A percentile compares a stretch with the other conserved stretches of the same genome.
These are phyloP conservation scores for Psilocybe subaeruginosa DNA, from an alignment of 768 basidiomycete genomes.

Conservation along the genomic window DNA sequence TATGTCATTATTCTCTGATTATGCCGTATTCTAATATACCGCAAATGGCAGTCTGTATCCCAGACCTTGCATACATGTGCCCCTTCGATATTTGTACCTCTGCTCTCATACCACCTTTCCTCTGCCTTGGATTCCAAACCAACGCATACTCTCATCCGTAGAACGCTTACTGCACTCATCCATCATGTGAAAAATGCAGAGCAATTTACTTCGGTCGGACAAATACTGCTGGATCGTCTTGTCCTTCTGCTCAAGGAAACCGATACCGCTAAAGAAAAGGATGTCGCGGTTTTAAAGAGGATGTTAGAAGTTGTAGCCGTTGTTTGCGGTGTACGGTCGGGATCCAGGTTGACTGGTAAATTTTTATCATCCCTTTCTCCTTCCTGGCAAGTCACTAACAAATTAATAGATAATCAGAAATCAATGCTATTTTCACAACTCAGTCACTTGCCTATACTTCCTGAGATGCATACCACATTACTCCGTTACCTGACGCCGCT, in stretches of 20 bases:
- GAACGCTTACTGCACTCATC: slow-evolving; percentile 76
- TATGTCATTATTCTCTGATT: slow-evolving; percentile 27
- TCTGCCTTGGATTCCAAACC: slow-evolving; percentile 37
- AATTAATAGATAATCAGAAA: slow-evolving; percentile 36
- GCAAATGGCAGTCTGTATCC: slow-evolving; percentile 65
- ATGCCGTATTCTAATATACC: slow-evolving; percentile 2
- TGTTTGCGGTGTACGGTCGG: slow-evolving; percentile 66
- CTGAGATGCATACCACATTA: slow-evolving; percentile 31
- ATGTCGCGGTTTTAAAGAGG: slow-evolving; percentile 47
- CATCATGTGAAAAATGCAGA: slow-evolving; percentile 81
- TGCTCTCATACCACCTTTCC: slow-evolving; percentile 59
- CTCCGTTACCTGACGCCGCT: slow-evolving; percentile 43
- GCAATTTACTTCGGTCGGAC: slow-evolving; percentile 60
- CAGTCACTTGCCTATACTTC: slow-evolving; percentile 28
- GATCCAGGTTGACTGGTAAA: slow-evolving; percentile 68
- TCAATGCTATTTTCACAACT: slow-evolving; percentile 34
- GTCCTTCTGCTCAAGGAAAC: slow-evolving; percentile 21
- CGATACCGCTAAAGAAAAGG: slow-evolving; percentile 17
- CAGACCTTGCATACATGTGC: slow-evolving; percentile 82
- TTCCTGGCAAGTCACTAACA: neutral
- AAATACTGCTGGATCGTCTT: slow-evolving; percentile 51
- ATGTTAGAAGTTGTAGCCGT: slow-evolving; percentile 60
- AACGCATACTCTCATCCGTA: slow-evolving; percentile 63
- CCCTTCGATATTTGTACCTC: slow-evolving; percentile 57
- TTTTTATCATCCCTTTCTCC: slow-evolving; percentile 9